Percentiles rank a stretch among this genome's conserved stretches.
Evolutionary conservation across 2,329 filamentous ascomycete species (phyloP).

Genomic region (Aureobasidium sp.): DNA sequence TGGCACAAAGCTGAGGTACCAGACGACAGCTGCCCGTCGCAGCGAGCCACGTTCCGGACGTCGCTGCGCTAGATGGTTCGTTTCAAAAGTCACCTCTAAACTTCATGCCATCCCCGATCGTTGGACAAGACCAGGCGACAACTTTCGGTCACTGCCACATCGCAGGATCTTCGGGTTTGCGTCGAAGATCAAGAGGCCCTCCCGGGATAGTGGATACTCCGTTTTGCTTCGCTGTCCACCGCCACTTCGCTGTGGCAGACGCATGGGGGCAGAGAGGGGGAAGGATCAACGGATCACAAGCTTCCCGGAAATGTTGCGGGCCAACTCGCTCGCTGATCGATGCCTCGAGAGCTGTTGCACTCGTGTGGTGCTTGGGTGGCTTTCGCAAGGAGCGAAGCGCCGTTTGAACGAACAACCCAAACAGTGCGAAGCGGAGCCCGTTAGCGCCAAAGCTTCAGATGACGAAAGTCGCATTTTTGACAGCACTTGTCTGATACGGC

Average conservation of each 20-base stretch:
- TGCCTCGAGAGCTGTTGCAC: slow-evolving; percentile 6
- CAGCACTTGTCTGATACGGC: slow-evolving; percentile 10
- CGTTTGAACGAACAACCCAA: not conserved
- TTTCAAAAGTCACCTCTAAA: not conserved
- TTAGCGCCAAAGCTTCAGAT: not conserved
- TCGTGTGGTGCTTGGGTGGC: slow-evolving; percentile 10
- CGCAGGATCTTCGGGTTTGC: not conserved
- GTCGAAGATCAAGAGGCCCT: not conserved
- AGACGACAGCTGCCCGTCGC: not conserved
- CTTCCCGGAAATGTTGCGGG: slow-evolving; percentile 3
- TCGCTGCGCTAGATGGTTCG: slow-evolving; percentile 3
- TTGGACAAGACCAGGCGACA: not conserved
- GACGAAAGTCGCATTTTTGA: slow-evolving; percentile 7
- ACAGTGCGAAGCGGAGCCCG: not conserved
- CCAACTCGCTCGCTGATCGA: slow-evolving; percentile 7
- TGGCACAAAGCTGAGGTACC: not conserved
- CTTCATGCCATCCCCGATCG: not conserved
- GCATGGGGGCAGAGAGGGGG: not conserved
- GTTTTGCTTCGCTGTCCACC: slow-evolving; percentile 4
- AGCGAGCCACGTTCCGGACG: not conserved
- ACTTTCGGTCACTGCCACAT: not conserved
- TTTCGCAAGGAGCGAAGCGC: not conserved
- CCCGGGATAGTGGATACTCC: slow-evolving; percentile 3
- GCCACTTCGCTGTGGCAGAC: slow-evolving; percentile 7
- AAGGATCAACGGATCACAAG: slow-evolving; percentile 6